Base-by-base conservation (phyloP, 768 basidiomycete genomes). In the Boletus sp. region DNA sequence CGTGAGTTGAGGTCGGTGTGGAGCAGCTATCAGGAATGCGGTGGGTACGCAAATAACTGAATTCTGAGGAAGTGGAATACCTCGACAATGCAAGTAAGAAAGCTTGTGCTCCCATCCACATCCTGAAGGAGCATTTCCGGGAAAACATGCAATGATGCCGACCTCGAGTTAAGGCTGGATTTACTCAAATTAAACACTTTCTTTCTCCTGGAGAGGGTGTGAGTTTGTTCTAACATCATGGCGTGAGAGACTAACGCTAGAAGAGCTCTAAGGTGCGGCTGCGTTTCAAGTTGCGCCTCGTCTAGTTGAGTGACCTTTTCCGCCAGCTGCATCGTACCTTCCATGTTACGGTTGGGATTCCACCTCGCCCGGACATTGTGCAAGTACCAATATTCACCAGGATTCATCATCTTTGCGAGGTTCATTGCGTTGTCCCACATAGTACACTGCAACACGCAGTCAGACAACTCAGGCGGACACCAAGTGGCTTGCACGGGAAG, bases 1-100 rank as follows among this genome's bases (percentile, higher is more conserved):
- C 67, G 61, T 17, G 72, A 62, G 44, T 74, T 71, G 18, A 68
- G 59, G 12, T 72, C 70, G 18, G 75, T 57, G 56, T 78, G 75
- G 4, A 88, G 69, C 35, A 86, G 67, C 86, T 87, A 54, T 14
- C 51, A 33, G 29, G 32, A 42, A 52, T 24, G 39, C 14, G 24
- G 39, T 58, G 20, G 44, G 48, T 11, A 50, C 28, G 17, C 30
- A 32, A 20, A n/a, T 6, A 24, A 50, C n/a, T 18, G 33, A 28
- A 12, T 49, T 49, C 35, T 15, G 36, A 47, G 11, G 30, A 39
- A 59, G 45, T 62, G 41, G 12, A 54, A 30, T 65, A 86, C 86
- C 78, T 87, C 83, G 39, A 84, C 83, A 14, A 80, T 75, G 59
- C 84, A 86, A 47, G 78, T 78, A 57, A 86, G 79, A 57, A 81